Base-by-base conservation (phyloP, 2,329 filamentous ascomycete species). In the Plectosphaerella cucumerina region DNA sequence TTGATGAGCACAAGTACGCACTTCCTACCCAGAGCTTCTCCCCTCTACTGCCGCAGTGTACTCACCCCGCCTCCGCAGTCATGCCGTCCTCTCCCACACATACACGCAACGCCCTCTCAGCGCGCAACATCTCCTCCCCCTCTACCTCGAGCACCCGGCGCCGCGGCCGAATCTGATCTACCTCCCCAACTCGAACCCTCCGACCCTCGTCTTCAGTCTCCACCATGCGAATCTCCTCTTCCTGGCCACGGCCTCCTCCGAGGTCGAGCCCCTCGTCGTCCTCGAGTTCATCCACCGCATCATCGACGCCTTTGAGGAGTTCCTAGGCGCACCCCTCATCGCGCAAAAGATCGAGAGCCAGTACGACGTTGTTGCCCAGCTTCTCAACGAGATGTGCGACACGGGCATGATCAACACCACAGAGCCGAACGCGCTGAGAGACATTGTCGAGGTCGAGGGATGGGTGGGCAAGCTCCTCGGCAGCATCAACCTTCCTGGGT, bases 311-410 rank as follows among this genome's bases (percentile, higher is more conserved):
- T 81, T 99, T 33, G 93, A 97, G 71, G 93, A 97, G 64, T 97
- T 97, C 65, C 78, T 99, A 8, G 92, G 93, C 52, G 85, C 90
- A 44, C 94, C 94, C 14, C 72, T 99, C 46, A 75, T 97, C 51
- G 86, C 91, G 18, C 82, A 81, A 64, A 96, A 94, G 74, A 87
- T 99, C 57, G 91, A 97, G 69, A 81, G 77, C 59, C 91, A 84
- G 69, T 97, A 97, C 70, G 90, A 97, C 81, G 86, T 97, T 23
- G 88, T 95, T 33, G 92, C 92, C 17, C 94, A 99, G 71, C 74
- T 99, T 22, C 77, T 97, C 53, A 90, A 86, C 55, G 94, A 99
- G 71, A 96, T 99, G 88, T 97, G 94, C 66, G 94, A 99, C 75
- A 90, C 86, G 39, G 94, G 94, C 15, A 81, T 85, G n/a, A 80